Evolutionary conservation across 208 protist species (phyloP).

Genomic region (Dictyostelium gargantuum): DNA sequence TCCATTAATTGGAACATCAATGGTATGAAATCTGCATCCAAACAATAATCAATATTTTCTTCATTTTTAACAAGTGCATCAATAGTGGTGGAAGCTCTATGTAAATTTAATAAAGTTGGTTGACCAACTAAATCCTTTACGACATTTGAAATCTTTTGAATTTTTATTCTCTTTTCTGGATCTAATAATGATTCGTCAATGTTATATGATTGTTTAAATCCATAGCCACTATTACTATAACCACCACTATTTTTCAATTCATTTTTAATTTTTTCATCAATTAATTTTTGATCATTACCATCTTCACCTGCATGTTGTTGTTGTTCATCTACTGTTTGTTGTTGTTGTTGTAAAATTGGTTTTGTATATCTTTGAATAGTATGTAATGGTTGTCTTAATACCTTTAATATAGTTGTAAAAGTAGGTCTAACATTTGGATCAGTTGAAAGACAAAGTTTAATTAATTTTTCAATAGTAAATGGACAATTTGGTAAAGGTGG

Average conservation of each 20-base stretch:
- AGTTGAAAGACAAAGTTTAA: constrained; percentile 15
- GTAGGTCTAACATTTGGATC: constrained; percentile 32
- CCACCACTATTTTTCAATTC: background rate
- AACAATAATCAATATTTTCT: background rate
- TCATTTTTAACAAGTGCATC: constrained; percentile 15
- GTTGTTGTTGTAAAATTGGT: background rate
- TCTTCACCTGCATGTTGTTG: background rate
- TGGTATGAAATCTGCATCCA: background rate
- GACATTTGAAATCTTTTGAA: background rate
- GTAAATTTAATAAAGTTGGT: background rate
- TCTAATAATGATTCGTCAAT: background rate
- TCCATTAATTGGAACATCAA: constrained; percentile 24
- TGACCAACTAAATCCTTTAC: background rate
- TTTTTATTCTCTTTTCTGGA: background rate
- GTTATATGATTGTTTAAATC: no score
- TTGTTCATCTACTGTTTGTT: background rate
- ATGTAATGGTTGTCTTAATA: constrained; percentile 49
- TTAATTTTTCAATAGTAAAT: constrained; percentile 45
- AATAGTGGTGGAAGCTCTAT: background rate
- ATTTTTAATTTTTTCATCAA: background rate
- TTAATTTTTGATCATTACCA: background rate
- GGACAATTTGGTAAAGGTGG: constrained; percentile 42
- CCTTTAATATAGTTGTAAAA: constrained; percentile 39
- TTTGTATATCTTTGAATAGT: constrained; percentile 25
- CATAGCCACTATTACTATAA: background rate